phyloP scores from a whole-genome alignment of 2,329 filamentous ascomycete genomes.

The Aspergillus sergii region DNA sequence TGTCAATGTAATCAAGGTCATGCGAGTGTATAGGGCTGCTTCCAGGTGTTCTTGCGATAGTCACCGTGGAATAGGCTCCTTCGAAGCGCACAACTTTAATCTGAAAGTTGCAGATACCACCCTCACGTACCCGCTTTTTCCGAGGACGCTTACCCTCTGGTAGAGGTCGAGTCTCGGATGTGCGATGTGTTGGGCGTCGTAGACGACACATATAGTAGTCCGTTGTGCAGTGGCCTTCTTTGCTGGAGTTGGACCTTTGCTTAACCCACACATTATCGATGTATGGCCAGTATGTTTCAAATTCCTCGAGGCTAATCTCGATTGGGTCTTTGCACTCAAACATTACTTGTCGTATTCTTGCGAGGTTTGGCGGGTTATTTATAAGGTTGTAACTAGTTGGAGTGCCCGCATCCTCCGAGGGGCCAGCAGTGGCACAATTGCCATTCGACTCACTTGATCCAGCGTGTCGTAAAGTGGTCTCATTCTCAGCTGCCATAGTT shows the following conservation, averaged over 20 bases:
- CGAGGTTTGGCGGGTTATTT: constrained; percentile 47
- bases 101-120: constrained; percentile 50
- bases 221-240: constrained; percentile 45
- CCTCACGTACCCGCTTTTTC: constrained; percentile 48
- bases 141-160: constrained; percentile 50
- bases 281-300: constrained; percentile 52
- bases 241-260: constrained; percentile 45
- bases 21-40: constrained; percentile 47
- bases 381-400: constrained; percentile 35
- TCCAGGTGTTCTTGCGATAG: constrained; percentile 45
- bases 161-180: constrained; percentile 43
- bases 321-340: constrained; percentile 51
- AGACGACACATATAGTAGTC: constrained; percentile 53
- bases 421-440: background rate
- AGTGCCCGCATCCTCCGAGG: constrained; percentile 2
- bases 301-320: constrained; percentile 49
- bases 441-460: background rate
- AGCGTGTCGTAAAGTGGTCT: constrained; percentile 2
- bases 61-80: constrained; percentile 47
- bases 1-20: constrained; percentile 51
- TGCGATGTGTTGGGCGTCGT: constrained; percentile 42
- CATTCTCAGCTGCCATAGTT: background rate
- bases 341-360: constrained; percentile 45
- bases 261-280: constrained; percentile 56
- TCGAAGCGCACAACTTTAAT: constrained; percentile 51